These are phyloP conservation scores for Coccomyxa sp. DNA, from an alignment of 139 green algal species.

Conservation along the genomic window DNA sequence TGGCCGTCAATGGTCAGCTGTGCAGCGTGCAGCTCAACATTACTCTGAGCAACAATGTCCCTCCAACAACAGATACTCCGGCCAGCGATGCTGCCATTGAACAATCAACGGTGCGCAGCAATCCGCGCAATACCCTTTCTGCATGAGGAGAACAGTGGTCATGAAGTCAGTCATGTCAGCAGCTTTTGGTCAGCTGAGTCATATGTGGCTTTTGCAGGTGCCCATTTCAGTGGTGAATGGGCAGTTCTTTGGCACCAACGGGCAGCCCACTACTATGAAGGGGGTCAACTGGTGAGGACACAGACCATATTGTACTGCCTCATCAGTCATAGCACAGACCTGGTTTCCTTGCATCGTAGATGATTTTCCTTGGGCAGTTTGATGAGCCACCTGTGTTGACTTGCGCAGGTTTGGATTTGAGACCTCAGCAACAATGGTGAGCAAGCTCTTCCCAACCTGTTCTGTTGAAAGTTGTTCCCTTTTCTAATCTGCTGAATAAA, in stretches of 20 bases:
- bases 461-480: background rate
- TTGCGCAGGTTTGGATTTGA: conserved; percentile 1
- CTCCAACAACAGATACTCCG: background rate
- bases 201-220: background rate
- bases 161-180: background rate
- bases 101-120: background rate
- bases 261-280: background rate
- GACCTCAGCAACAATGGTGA: background rate
- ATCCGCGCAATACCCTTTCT: background rate
- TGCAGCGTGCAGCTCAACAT: background rate
- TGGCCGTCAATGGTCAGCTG: background rate
- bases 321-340: too few relatives aligned
- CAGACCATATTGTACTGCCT: too few relatives aligned
- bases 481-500: too few relatives aligned
- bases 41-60: background rate
- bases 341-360: too few relatives aligned
- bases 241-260: background rate
- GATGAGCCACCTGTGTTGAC: too few relatives aligned
- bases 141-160: background rate
- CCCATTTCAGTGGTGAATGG: background rate
- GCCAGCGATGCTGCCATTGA: background rate
- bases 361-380: too few relatives aligned
- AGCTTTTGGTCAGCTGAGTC: background rate
- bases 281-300: background rate
- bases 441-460: too few relatives aligned